Percentiles rank a stretch among this genome's conserved stretches.
Evolutionary conservation across 805 yeast genomes (phyloP).

Genomic region (Candida peoriensis): DNA sequence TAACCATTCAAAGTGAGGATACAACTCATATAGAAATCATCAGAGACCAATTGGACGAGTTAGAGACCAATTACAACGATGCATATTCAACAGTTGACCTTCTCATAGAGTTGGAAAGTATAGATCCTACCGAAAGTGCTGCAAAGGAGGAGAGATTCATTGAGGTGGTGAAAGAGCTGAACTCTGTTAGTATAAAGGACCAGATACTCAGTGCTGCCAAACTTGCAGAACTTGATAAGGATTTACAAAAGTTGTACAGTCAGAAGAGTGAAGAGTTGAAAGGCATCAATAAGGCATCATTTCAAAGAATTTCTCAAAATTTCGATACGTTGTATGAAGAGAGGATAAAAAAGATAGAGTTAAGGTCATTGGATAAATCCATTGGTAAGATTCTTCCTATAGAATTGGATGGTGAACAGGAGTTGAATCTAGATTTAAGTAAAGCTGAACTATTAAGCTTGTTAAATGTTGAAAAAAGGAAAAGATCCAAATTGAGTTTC

Average conservation of each 20-base stretch:
- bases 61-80: constrained; percentile 8
- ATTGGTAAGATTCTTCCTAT: constrained; percentile 12
- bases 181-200: background rate
- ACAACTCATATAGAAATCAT: constrained; percentile 2
- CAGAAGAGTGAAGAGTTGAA: constrained; percentile 5
- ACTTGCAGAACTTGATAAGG: constrained; percentile 12
- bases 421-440: constrained; percentile 6
- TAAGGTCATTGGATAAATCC: constrained; percentile 10
- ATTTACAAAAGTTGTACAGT: constrained; percentile 9
- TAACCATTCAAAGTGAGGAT: background rate
- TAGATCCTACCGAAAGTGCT: constrained; percentile 10
- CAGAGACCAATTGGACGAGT: constrained; percentile 8
- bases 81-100: constrained; percentile 10
- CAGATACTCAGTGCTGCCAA: background rate
- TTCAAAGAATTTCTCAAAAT: constrained; percentile 10
- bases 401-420: constrained; percentile 11
- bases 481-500: constrained; percentile 14
- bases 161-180: background rate
- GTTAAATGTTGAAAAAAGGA: constrained; percentile 16
- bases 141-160: constrained; percentile 3
- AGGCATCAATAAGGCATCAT: constrained; percentile 8
- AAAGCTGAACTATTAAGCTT: constrained; percentile 17
- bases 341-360: constrained; percentile 8
- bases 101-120: constrained; percentile 13
- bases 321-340: constrained; percentile 15